phyloP scores from a whole-genome alignment of 78 protist genomes.

The Blattamonas nauphoetae region DNA sequence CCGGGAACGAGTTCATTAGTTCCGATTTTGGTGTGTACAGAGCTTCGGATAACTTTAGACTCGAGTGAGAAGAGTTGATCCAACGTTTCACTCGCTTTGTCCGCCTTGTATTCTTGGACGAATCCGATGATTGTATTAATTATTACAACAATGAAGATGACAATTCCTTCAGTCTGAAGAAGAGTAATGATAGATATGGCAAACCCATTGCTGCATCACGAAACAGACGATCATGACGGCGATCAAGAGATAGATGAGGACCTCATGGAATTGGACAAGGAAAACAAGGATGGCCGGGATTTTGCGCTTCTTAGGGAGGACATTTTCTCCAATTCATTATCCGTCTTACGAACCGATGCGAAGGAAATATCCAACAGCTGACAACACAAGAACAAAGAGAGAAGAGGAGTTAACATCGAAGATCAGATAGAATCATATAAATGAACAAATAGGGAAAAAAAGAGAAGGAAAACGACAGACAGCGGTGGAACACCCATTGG shows the following conservation, averaged over 20 bases:
- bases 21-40: background rate
- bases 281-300: background rate
- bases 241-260: background rate
- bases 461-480: too few relatives aligned
- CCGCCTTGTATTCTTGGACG: constrained; percentile 56
- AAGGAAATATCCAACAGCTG: too few relatives aligned
- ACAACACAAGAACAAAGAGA: too few relatives aligned
- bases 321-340: background rate
- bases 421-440: too few relatives aligned
- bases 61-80: constrained; percentile 6
- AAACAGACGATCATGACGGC: background rate
- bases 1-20: constrained; percentile 25
- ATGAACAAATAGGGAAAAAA: too few relatives aligned
- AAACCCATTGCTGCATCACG: background rate
- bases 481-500: too few relatives aligned
- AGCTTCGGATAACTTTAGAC: constrained; percentile 33
- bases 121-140: constrained; percentile 57
- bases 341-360: too few relatives aligned
- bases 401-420: too few relatives aligned
- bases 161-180: constrained; percentile 12
- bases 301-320: background rate
- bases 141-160: constrained; percentile 53
- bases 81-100: constrained; percentile 46
- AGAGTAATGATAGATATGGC: too few relatives aligned
- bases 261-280: constrained; percentile 8